Percentiles rank a stretch among this genome's conserved stretches.
Evolutionary conservation across 805 yeast species (phyloP).

Genomic region (Ogataea henricii): DNA sequence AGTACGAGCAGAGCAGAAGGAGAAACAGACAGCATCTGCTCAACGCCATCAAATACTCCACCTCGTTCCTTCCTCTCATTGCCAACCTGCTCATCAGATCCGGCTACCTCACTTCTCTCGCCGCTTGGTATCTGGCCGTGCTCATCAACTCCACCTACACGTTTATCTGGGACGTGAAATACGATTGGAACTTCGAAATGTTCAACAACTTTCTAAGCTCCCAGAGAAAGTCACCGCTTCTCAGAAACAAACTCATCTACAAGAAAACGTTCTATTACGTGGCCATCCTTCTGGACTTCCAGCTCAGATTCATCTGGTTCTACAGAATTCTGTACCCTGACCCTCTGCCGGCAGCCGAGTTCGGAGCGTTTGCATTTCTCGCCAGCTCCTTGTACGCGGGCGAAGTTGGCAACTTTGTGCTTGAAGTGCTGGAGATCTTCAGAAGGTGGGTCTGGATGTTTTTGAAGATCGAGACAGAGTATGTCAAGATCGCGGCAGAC

Average conservation of each 20-base stretch:
- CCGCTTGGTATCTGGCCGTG: conserved; percentile 46
- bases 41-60: conserved; percentile 75
- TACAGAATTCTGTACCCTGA: conserved; percentile 42
- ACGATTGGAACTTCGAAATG: conserved; percentile 82
- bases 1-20: conserved; percentile 51
- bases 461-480: conserved; percentile 81
- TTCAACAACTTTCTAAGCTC: conserved; percentile 38
- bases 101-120: conserved; percentile 31
- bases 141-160: conserved; percentile 74
- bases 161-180: conserved; percentile 83
- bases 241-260: conserved; percentile 37
- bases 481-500: conserved; percentile 31
- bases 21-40: conserved; percentile 56
- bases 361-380: conserved; percentile 16
- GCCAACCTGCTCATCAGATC: conserved; percentile 31
- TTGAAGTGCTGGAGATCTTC: conserved; percentile 73
- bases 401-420: conserved; percentile 62
- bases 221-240: conserved; percentile 18
- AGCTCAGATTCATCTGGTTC: conserved; percentile 77
- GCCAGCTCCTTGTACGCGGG: conserved; percentile 37
- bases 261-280: conserved; percentile 47
- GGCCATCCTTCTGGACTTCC: conserved; percentile 62
- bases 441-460: conserved; percentile 92
- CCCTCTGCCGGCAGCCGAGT: conserved; percentile 15
- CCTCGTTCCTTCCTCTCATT: conserved; percentile 58